Conservation (phyloP, 805 yeast species). For the Monosporozyma aerobia region DNA sequence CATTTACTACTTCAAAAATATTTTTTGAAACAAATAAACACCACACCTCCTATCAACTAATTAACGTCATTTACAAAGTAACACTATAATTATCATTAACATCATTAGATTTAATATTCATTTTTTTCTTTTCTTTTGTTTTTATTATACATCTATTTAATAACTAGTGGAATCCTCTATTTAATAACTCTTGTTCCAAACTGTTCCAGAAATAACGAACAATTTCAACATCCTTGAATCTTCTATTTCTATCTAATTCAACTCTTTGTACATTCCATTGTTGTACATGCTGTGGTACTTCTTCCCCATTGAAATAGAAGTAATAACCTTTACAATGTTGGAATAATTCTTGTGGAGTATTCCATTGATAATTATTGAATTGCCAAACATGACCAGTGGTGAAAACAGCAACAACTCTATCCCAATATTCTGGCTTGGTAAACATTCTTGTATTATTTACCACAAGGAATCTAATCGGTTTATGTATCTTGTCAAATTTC, state of each 20-base stretch:
- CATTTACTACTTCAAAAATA: conserved; percentile 50
- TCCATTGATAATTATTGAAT: conserved; percentile 77
- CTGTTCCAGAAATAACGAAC: conserved; percentile 79
- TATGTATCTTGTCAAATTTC: conserved; percentile 25
- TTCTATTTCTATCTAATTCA: conserved; percentile 65
- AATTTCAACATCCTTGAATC: conserved; percentile 85
- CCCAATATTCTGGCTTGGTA: conserved; percentile 96
- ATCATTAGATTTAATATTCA: background rate
- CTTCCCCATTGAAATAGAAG: conserved; percentile 67
- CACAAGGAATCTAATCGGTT: conserved; percentile 39
- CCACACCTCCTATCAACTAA: background rate
- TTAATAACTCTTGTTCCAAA: conserved; percentile 62
- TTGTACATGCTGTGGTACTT: conserved; percentile 60
- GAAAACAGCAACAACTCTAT: conserved; percentile 87
- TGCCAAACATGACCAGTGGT: conserved; percentile 99
- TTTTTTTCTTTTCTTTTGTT: background rate
- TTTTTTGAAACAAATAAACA: conserved; percentile 11
- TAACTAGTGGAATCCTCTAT: conserved; percentile 47
- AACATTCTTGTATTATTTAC: conserved; percentile 83
- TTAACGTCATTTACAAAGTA: background rate
- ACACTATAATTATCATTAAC: background rate
- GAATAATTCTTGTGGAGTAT: conserved; percentile 70
- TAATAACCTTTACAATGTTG: conserved; percentile 79
- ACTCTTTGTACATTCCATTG: conserved; percentile 87
- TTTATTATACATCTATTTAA: background rate